Evolutionary conservation across 129 eudicot species (phyloP), one percentile per base, ranked within the genome.

Genomic region (Ambrosia artemisiifolia): DNA sequence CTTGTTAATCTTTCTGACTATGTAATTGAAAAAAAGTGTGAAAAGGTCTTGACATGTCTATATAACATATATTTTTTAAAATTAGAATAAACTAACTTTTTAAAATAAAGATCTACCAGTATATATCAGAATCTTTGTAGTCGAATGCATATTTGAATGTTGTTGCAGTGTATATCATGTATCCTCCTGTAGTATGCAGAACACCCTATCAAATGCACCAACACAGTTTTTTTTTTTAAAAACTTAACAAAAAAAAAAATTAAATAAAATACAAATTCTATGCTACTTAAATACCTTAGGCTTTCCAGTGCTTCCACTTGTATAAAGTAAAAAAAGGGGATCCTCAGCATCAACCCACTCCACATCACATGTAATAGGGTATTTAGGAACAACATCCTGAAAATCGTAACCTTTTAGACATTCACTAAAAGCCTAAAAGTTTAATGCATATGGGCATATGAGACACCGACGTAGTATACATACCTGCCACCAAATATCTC

Each of bases 401-500:
- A 79, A 8, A 24, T 3, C 13, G 36, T 34, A 48, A 17, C 46
- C 61, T 44, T 60, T 47, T 13, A 67, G 59, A 67, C 72, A 56
- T 19, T 7, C n/a, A 32, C 63, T 34, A 57, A 24, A 42, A 8
- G 32, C 54, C 30, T 28, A 44, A 40, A 24, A 71, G 43, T 59
- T 17, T 14, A 32, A 59, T 59, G 12, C 42, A 72, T 42, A 61
- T 32, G 13, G 16, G 38, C 53, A 20, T 40, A 24, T 4, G 11
- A 67, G 28, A 66, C 28, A 62, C 30, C 65, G 8, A 62, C 44
- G 38, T 36, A 20, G 64, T 36, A 61, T 60, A 14, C 49, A 19
- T 57, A 90, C 99, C 99, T 90, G 99, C 99, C 99, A 95, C 99
- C 99, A 95, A 20, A 81, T 48, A 83, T 95, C 99, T 79, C 97